Percentiles rank a stretch among this genome's conserved stretches.
Conservation (phyloP, 345 rosid genomes). For the Eucalyptus microcorys region DNA sequence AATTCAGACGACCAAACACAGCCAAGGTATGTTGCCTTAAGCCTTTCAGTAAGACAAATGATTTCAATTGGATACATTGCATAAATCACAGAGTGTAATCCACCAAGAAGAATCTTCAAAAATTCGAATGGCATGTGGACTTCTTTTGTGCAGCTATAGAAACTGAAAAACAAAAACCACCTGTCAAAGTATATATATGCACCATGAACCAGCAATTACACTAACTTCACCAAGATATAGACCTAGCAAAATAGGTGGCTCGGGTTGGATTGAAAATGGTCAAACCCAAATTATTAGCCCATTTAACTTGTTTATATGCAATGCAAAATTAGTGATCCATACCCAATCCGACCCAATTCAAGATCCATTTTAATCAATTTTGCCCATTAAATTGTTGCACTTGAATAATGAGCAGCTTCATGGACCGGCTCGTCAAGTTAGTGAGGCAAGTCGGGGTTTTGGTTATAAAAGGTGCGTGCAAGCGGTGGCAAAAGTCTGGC, state of each 20-base stretch:
- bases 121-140: not conserved
- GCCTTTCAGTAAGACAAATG: not conserved
- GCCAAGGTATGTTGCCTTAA: accelerated
- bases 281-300: too few species aligned
- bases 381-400: too few species aligned
- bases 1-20: accelerated
- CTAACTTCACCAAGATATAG: not conserved
- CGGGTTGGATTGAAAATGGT: accelerated
- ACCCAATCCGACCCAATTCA: accelerated
- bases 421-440: too few species aligned
- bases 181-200: accelerated
- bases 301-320: too few species aligned
- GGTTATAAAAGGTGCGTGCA: not conserved
- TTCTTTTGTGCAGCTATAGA: not conserved
- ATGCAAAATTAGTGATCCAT: too few species aligned
- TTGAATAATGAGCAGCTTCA: too few species aligned
- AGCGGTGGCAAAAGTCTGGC: not conserved
- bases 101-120: not conserved
- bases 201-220: accelerated
- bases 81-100: not conserved
- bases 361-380: too few species aligned
- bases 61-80: not conserved
- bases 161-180: not conserved
- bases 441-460: not conserved
- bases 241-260: too few species aligned